Conservation (phyloP, 2,329 filamentous ascomycete genomes). For the Sporothrix luriei region DNA sequence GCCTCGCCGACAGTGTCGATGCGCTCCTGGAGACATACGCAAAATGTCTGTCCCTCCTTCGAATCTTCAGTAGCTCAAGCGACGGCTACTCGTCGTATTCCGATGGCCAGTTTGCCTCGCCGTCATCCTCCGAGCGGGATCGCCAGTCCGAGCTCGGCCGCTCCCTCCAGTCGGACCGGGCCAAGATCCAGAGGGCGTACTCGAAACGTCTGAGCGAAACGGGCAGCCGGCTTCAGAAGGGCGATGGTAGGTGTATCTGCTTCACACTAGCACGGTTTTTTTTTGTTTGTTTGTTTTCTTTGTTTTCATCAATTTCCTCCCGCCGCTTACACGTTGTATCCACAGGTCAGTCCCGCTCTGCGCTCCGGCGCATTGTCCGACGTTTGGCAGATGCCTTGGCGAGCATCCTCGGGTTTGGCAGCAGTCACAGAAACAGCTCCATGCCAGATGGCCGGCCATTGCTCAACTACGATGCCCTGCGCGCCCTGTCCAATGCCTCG, state of each 20-base stretch:
- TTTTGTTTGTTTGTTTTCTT: too few species aligned
- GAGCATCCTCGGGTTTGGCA: constrained; percentile 45
- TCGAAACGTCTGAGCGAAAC: constrained; percentile 46
- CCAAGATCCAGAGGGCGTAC: constrained; percentile 50
- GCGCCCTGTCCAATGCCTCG: constrained; percentile 52
- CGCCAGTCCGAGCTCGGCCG: constrained; percentile 35
- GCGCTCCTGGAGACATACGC: constrained; percentile 53
- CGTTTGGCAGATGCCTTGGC: constrained; percentile 49
- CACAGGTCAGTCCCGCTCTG: constrained; percentile 46
- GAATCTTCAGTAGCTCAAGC: background rate
- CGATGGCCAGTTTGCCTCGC: background rate
- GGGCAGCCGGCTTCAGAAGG: constrained; percentile 50
- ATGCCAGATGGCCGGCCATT: constrained; percentile 35
- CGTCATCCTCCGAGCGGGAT: background rate
- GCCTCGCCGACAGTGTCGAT: constrained; percentile 50
- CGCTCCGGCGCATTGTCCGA: constrained; percentile 48
- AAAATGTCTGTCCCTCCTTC: constrained; percentile 49
- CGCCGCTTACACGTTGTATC: background rate
- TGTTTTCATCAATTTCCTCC: background rate
- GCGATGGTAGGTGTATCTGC: constrained; percentile 49
- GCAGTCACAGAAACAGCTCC: constrained; percentile 31
- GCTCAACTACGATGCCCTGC: constrained; percentile 52
- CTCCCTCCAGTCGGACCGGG: constrained; percentile 47
- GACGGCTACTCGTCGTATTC: background rate
- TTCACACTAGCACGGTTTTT: too few species aligned